Evolutionary conservation across 495 filamentous ascomycete genomes (phyloP).

Genomic region (Cudoniella acicularis): DNA sequence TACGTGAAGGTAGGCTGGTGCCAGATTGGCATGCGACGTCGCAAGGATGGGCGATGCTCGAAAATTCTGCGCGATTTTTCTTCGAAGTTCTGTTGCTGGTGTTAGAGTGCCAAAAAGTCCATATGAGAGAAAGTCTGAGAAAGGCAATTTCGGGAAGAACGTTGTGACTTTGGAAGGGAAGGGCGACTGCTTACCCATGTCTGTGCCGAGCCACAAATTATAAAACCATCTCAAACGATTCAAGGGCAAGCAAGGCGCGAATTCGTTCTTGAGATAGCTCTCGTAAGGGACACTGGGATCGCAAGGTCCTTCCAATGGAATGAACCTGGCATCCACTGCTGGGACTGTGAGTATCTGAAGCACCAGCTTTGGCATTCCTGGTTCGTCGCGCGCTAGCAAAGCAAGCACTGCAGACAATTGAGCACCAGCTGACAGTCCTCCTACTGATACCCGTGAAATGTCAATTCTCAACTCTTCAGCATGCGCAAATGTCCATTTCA

Average conservation of each 20-base stretch:
- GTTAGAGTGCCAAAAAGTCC: neutral
- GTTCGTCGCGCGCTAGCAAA: conserved; percentile 38
- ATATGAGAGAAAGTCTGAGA: too few species aligned
- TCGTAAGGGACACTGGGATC: conserved; percentile 31
- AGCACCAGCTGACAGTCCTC: conserved; percentile 36
- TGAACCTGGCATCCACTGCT: conserved; percentile 41
- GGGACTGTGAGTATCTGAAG: conserved; percentile 50
- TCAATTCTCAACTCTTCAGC: conserved; percentile 37
- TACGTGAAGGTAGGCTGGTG: conserved; percentile 30
- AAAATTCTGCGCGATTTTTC: conserved; percentile 26
- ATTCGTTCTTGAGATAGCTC: conserved; percentile 33
- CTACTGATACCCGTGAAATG: conserved; percentile 28
- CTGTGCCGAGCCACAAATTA: conserved; percentile 34
- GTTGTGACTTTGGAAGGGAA: too few species aligned
- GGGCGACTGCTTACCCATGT: conserved; percentile 4
- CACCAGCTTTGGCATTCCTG: conserved; percentile 33
- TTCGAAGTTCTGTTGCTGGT: conserved; percentile 13
- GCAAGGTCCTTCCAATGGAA: conserved; percentile 33
- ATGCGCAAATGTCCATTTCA: conserved; percentile 39
- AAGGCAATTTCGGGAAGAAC: too few species aligned
- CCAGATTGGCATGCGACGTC: conserved; percentile 29
- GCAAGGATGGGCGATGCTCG: conserved; percentile 35
- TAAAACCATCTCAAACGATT: conserved; percentile 37
- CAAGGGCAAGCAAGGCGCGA: conserved; percentile 35
- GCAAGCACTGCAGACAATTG: conserved; percentile 38